phyloP scores from a whole-genome alignment of 805 yeast species.

The Candida khao-thaluensis region DNA sequence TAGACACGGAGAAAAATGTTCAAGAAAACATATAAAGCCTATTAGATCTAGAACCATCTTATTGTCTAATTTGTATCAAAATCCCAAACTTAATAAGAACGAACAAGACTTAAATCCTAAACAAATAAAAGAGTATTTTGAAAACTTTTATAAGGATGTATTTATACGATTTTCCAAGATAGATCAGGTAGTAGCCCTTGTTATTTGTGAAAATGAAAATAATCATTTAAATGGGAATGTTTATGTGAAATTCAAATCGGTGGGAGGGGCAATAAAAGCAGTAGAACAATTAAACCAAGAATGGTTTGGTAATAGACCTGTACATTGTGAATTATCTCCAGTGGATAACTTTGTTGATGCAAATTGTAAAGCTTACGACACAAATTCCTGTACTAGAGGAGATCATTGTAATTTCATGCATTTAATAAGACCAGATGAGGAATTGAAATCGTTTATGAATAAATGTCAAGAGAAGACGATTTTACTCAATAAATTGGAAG shows the following conservation, averaged over 20 bases:
- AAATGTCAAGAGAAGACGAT: conserved; percentile 36
- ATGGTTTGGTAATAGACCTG: conserved; percentile 81
- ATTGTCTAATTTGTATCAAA: conserved; percentile 61
- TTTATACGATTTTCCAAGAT: conserved; percentile 56
- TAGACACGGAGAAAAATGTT: conserved; percentile 87
- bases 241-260: conserved; percentile 58
- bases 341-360: conserved; percentile 69
- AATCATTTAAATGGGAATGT: conserved; percentile 87
- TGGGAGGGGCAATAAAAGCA: conserved; percentile 60
- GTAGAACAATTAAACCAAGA: conserved; percentile 63
- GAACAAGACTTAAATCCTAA: conserved; percentile 32
- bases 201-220: conserved; percentile 80
- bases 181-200: conserved; percentile 58
- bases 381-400: conserved; percentile 59
- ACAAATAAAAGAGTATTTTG: conserved; percentile 49
- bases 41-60: conserved; percentile 61
- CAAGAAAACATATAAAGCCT: conserved; percentile 71
- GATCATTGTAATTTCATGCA: conserved; percentile 88
- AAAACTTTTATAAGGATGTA: conserved; percentile 67
- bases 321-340: conserved; percentile 77
- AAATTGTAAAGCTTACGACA: conserved; percentile 70
- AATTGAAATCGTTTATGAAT: conserved; percentile 40
- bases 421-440: conserved; percentile 53
- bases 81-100: conserved; percentile 48
- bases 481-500: conserved; percentile 18